phyloP scores from a whole-genome alignment of 106 monocot genomes.

The Agapanthus africanus region DNA sequence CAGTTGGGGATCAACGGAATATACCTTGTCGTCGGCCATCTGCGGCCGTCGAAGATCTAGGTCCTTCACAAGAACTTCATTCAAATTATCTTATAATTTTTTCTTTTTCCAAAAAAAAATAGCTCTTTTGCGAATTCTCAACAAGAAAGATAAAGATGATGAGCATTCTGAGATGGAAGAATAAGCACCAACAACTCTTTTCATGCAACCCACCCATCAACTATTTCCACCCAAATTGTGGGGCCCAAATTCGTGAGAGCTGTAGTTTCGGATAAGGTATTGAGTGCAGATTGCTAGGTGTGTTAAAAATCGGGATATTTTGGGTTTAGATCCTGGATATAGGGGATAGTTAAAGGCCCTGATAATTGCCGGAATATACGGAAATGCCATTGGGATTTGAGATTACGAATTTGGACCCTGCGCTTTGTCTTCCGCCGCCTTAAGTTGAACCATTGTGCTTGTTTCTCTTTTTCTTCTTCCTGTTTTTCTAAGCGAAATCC shows the following conservation, averaged over 20 bases:
- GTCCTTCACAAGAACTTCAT: not conserved
- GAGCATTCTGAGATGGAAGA: not conserved
- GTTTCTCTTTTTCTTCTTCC: too few relatives aligned
- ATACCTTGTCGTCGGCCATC: conserved; percentile 6
- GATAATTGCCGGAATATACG: not conserved
- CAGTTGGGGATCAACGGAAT: not conserved
- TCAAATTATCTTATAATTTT: not conserved
- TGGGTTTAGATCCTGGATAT: not conserved
- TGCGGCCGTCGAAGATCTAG: not conserved
- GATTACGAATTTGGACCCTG: not conserved
- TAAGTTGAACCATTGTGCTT: too few relatives aligned
- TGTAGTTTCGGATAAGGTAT: not conserved
- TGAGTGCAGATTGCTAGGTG: not conserved
- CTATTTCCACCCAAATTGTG: not conserved
- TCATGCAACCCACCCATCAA: not conserved
- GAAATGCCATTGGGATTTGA: not conserved
- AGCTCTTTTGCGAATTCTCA: too few relatives aligned
- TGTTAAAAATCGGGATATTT: not conserved
- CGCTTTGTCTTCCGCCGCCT: too few relatives aligned
- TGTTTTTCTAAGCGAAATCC: too few relatives aligned
- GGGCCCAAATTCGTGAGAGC: not conserved
- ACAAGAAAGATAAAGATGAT: too few relatives aligned
- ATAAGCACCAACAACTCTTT: not conserved
- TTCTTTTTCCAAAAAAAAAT: too few relatives aligned
- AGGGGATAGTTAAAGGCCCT: not conserved